Conservation (phyloP, 768 basidiomycete genomes). For the Russula dissimulans region DNA sequence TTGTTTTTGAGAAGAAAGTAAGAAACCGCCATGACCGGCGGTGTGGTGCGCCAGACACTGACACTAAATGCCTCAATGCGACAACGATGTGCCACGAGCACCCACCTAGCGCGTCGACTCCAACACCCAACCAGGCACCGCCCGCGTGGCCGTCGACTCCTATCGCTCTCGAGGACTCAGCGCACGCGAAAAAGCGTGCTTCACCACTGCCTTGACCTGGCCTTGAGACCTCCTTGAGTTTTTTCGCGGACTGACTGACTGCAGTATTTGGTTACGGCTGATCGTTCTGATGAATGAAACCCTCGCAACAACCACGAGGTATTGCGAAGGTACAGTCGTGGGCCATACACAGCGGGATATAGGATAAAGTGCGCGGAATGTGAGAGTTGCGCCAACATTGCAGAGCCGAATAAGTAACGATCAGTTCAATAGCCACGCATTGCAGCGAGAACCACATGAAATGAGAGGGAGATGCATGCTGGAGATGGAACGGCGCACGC, state of each 20-base stretch:
- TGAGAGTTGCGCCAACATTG: background rate
- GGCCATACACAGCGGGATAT: too few species aligned
- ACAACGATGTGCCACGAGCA: background rate
- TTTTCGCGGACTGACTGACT: too few species aligned
- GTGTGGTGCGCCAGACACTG: too few species aligned
- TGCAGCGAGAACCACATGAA: too few species aligned
- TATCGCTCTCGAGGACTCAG: background rate
- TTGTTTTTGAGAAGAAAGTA: too few species aligned
- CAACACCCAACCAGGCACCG: background rate
- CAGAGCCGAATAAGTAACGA: too few species aligned
- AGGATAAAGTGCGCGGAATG: background rate
- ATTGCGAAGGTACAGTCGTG: background rate
- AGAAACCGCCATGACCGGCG: too few species aligned
- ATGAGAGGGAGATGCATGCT: conserved; percentile 41
- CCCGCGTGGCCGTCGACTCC: background rate
- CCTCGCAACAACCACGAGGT: background rate
- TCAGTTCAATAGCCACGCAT: too few species aligned
- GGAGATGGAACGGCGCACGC: conserved; percentile 83
- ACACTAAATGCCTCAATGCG: background rate
- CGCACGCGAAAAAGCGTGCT: background rate
- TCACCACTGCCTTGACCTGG: background rate
- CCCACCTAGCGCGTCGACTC: too few species aligned
- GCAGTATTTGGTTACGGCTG: background rate
- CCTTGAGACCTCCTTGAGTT: background rate
- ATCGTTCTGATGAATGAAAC: background rate